Percentiles rank a stretch among this genome's conserved stretches.
Conservation (phyloP, 345 rosid species). For the Citrus mangshanensis region DNA sequence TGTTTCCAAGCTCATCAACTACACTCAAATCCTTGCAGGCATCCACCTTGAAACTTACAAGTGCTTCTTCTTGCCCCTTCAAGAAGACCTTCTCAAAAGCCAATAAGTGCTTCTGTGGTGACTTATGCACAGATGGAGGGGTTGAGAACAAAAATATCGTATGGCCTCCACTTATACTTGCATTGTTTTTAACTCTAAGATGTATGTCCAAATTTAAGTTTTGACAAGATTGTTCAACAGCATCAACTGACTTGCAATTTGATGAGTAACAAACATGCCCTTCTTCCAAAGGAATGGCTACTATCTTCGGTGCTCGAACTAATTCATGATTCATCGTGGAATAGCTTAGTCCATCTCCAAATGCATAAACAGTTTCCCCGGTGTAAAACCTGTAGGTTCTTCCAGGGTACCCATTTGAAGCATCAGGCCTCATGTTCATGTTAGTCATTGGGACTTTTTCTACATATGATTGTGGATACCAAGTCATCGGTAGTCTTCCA, state of each 20-base stretch:
- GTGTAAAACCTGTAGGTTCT: conserved; percentile 86
- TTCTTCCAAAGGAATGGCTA: conserved; percentile 43
- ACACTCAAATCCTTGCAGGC: conserved; percentile 80
- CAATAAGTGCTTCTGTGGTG: conserved; percentile 69
- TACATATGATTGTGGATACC: conserved; percentile 80
- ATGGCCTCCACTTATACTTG: conserved; percentile 52
- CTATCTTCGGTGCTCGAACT: conserved; percentile 52
- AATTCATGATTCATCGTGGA: conserved; percentile 38
- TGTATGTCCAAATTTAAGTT: conserved; percentile 47
- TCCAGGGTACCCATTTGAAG: conserved; percentile 77
- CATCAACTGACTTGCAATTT: conserved; percentile 54
- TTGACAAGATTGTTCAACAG: conserved; percentile 40
- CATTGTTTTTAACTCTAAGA: conserved; percentile 50
- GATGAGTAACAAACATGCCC: conserved; percentile 55
- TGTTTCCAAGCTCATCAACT: conserved; percentile 60
- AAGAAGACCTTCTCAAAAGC: conserved; percentile 66
- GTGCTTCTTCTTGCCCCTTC: conserved; percentile 22
- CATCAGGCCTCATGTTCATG: conserved; percentile 93
- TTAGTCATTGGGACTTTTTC: conserved; percentile 84
- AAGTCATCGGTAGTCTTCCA: conserved; percentile 94
- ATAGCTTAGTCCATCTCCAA: conserved; percentile 92
- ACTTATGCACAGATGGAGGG: conserved; percentile 65
- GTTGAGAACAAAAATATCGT: conserved; percentile 67
- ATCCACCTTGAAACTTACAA: conserved; percentile 55
- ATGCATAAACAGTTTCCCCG: conserved; percentile 74